Percentiles rank a stretch among this genome's conserved stretches.
phyloP scores from a whole-genome alignment of 306 rosid genomes.

The Ormosia emarginata region DNA sequence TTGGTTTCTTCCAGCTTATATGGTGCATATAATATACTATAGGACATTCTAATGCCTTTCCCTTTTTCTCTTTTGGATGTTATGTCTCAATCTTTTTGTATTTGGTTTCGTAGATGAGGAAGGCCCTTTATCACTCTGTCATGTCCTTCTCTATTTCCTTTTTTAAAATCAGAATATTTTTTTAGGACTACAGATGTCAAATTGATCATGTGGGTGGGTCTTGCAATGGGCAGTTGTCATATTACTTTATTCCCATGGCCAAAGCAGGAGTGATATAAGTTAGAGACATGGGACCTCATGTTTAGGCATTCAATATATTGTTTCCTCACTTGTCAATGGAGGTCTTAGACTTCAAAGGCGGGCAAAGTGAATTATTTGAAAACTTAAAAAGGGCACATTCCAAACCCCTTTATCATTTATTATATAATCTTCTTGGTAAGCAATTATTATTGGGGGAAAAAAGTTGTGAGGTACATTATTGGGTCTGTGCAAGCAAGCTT shows the following conservation, averaged over 20 bases:
- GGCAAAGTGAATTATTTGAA: constrained; percentile 20
- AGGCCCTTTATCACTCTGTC: constrained; percentile 15
- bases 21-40: neutral
- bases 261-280: neutral
- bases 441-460: constrained; percentile 3
- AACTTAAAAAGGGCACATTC: neutral
- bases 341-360: constrained; percentile 20
- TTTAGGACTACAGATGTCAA: neutral
- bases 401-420: neutral
- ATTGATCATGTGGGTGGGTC: constrained; percentile 33
- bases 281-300: constrained; percentile 15
- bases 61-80: constrained; percentile 1
- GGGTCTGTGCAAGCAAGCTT: neutral
- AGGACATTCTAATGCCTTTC: constrained; percentile 4
- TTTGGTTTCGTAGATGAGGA: neutral
- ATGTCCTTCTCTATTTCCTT: constrained; percentile 23
- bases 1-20: constrained; percentile 4
- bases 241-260: neutral
- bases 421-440: neutral
- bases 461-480: neutral
- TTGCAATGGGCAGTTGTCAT: neutral
- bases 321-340: neutral
- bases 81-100: neutral
- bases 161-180: neutral
- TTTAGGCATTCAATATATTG: constrained; percentile 11